Evolutionary conservation across 176 grass and related monocot genomes (phyloP).

Genomic region (Oryza rufipogon): DNA sequence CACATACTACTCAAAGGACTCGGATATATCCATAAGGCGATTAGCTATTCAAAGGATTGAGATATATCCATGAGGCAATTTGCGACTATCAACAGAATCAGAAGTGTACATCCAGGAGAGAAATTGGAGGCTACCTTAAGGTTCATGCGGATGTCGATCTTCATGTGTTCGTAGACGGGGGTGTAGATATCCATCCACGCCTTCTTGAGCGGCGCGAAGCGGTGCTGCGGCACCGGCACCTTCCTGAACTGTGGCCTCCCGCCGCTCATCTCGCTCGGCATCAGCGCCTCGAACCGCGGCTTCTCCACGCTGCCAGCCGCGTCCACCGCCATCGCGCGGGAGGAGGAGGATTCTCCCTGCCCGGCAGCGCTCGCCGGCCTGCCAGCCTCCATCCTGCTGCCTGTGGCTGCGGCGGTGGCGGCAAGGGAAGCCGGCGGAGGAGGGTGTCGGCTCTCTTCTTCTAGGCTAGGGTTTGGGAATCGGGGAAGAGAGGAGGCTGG

Average conservation of each 20-base stretch:
- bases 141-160: constrained; percentile 72
- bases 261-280: constrained; percentile 75
- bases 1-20: neutral
- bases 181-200: constrained; percentile 79
- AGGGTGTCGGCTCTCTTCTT: neutral
- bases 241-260: constrained; percentile 68
- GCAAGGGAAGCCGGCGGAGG: neutral
- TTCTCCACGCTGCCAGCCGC: neutral
- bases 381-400: neutral
- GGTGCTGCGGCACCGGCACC: constrained; percentile 56
- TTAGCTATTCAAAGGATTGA: neutral
- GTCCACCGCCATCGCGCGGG: constrained; percentile 13
- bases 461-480: neutral
- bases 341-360: neutral
- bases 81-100: neutral
- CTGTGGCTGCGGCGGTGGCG: neutral
- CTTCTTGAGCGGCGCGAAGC: constrained; percentile 60
- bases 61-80: neutral
- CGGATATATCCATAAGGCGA: neutral
- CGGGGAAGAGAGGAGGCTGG: neutral
- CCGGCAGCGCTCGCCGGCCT: neutral
- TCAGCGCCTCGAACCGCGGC: constrained; percentile 61
- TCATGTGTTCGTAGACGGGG: constrained; percentile 73
- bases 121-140: constrained; percentile 43
- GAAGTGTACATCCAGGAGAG: neutral